Conservation (phyloP, 306 rosid species). For the Cucumis cinereus region DNA sequence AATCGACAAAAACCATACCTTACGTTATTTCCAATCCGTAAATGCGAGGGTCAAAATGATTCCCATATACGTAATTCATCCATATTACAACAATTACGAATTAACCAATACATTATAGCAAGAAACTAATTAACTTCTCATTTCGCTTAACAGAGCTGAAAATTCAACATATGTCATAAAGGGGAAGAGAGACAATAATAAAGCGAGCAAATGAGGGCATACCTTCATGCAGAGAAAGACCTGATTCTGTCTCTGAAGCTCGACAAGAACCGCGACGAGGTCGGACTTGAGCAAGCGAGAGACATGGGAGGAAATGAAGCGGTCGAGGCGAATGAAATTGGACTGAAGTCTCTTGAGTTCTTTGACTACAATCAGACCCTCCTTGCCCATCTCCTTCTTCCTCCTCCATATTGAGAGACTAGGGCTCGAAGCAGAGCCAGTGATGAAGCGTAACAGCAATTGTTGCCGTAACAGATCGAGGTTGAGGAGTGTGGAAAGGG, state of each 20-base stretch:
- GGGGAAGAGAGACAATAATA: neutral
- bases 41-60: neutral
- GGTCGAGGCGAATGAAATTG: conserved; percentile 43
- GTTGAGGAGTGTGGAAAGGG: neutral
- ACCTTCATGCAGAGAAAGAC: conserved; percentile 76
- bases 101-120: neutral
- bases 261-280: conserved; percentile 59
- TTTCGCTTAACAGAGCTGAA: neutral
- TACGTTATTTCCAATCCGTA: neutral
- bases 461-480: neutral
- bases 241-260: conserved; percentile 64
- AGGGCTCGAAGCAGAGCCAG: conserved; percentile 51
- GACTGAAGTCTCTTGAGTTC: conserved; percentile 60
- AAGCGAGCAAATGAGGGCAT: neutral
- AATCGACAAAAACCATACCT: neutral
- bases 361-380: conserved; percentile 61
- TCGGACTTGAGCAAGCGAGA: conserved; percentile 89
- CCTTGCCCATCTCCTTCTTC: conserved; percentile 87
- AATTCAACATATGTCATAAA: neutral
- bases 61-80: neutral
- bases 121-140: neutral
- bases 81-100: neutral
- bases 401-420: conserved; percentile 92
- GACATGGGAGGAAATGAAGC: conserved; percentile 47
- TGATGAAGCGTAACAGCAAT: conserved; percentile 4